Conservation (phyloP, 345 rosid genomes). For the Gossypium thurberi region DNA sequence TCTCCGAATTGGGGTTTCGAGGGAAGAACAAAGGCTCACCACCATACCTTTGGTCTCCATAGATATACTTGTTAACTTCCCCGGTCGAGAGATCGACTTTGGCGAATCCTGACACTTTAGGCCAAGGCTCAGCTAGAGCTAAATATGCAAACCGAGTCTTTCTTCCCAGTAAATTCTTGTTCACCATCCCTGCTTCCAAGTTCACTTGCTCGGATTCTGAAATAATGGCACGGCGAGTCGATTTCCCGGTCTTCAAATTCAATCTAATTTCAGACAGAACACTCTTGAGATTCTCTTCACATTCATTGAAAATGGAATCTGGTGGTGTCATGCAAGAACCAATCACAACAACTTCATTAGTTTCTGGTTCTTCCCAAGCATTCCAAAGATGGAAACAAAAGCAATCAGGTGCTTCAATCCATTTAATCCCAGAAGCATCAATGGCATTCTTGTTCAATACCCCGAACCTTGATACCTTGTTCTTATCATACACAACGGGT, state of each 20-base stretch:
- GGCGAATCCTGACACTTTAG: constrained; percentile 80
- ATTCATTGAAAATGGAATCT: constrained; percentile 81
- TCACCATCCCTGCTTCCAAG: constrained; percentile 89
- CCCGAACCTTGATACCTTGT: constrained; percentile 67
- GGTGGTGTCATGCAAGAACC: constrained; percentile 91
- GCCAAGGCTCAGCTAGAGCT: constrained; percentile 89
- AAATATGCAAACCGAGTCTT: constrained; percentile 59
- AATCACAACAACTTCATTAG: constrained; percentile 71
- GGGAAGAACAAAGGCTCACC: constrained; percentile 81
- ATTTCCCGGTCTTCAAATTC: constrained; percentile 53
- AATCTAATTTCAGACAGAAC: constrained; percentile 70
- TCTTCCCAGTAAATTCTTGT: constrained; percentile 67
- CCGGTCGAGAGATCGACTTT: constrained; percentile 64
- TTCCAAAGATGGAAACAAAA: constrained; percentile 96
- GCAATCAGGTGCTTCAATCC: constrained; percentile 76
- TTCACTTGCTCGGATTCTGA: constrained; percentile 51
- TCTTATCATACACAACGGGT: constrained; percentile 73
- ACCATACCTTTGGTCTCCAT: constrained; percentile 57
- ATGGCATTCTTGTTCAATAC: constrained; percentile 55
- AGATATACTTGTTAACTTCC: constrained; percentile 44
- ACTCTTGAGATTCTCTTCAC: constrained; percentile 64
- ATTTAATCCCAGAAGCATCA: constrained; percentile 35
- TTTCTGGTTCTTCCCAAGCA: constrained; percentile 89
- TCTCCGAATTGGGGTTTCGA: constrained; percentile 15
- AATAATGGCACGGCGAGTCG: constrained; percentile 56